Evolutionary conservation across 768 basidiomycete species (phyloP).

Genomic region (Suillus plorans): DNA sequence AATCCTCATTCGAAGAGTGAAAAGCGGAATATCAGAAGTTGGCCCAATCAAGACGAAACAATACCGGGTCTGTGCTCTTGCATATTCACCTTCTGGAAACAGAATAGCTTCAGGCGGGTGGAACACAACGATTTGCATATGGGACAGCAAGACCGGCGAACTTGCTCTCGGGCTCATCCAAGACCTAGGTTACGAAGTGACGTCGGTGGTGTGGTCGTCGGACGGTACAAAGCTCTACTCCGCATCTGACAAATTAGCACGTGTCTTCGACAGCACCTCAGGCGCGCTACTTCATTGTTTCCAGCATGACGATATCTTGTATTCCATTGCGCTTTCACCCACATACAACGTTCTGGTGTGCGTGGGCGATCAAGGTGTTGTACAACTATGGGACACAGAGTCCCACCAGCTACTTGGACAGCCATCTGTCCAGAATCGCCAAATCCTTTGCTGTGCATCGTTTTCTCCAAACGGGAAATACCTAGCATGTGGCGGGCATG

Average conservation of each 20-base stretch:
- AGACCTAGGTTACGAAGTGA: neutral
- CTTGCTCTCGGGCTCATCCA: neutral
- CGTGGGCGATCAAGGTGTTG: neutral
- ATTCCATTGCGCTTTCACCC: neutral
- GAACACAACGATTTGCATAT: neutral
- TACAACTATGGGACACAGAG: neutral
- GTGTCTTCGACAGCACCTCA: neutral
- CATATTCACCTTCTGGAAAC: neutral
- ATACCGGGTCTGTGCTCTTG: neutral
- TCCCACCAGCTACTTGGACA: neutral
- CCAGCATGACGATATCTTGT: neutral
- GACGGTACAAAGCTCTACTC: neutral
- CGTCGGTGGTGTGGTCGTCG: neutral
- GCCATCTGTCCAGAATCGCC: neutral
- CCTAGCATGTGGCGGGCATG: neutral
- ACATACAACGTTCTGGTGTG: neutral
- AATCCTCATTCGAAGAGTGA: neutral
- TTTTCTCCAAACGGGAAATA: neutral
- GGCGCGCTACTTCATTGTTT: neutral
- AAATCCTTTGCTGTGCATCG: neutral
- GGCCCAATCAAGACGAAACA: neutral
- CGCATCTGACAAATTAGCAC: neutral
- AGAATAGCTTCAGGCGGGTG: conserved; percentile 1
- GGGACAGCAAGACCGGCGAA: neutral
- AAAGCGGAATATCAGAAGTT: neutral